phyloP scores from a whole-genome alignment of 1,284 basidiomycete genomes.

The Sutorius eximius region DNA sequence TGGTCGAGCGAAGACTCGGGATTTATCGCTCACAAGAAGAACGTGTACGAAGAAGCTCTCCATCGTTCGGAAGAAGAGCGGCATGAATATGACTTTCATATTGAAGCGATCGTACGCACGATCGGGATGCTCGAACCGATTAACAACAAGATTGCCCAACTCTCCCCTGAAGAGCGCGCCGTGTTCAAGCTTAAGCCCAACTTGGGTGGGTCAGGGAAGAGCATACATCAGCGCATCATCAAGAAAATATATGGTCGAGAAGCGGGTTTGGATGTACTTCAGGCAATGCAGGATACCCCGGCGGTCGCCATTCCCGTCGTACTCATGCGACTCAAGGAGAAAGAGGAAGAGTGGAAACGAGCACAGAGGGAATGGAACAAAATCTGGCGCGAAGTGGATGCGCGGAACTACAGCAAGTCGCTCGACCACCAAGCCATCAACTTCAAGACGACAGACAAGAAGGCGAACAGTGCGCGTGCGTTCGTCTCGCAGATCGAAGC shows the following conservation, averaged over 20 bases:
- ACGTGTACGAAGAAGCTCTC: conserved; percentile 95
- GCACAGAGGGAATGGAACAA: conserved; percentile 99
- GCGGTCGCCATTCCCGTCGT: conserved; percentile 92
- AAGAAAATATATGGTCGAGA: conserved; percentile 97
- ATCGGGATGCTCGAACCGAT: conserved; percentile 92
- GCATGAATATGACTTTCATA: conserved; percentile 99
- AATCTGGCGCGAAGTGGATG: conserved; percentile 97
- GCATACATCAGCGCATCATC: conserved; percentile 91
- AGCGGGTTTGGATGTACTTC: conserved; percentile 85
- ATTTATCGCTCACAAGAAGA: conserved; percentile 92
- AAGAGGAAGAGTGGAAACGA: conserved; percentile 99
- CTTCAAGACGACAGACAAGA: conserved; percentile 93
- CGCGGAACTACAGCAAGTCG: conserved; percentile 89
- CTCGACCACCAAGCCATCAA: conserved; percentile 92
- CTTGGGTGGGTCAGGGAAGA: conserved; percentile 86
- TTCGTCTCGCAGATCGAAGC: conserved; percentile 91
- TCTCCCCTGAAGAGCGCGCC: conserved; percentile 79
- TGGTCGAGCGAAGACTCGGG: conserved; percentile 93
- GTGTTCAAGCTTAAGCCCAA: conserved; percentile 91
- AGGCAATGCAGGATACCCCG: conserved; percentile 92
- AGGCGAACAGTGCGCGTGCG: conserved; percentile 79
- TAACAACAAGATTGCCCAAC: conserved; percentile 82
- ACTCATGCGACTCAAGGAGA: conserved; percentile 88
- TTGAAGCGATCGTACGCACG: conserved; percentile 94
- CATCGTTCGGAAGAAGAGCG: conserved; percentile 97